Base-by-base conservation (phyloP, 2,329 filamentous ascomycete genomes). In the Pseudopyrenochaeta lycopersici region DNA sequence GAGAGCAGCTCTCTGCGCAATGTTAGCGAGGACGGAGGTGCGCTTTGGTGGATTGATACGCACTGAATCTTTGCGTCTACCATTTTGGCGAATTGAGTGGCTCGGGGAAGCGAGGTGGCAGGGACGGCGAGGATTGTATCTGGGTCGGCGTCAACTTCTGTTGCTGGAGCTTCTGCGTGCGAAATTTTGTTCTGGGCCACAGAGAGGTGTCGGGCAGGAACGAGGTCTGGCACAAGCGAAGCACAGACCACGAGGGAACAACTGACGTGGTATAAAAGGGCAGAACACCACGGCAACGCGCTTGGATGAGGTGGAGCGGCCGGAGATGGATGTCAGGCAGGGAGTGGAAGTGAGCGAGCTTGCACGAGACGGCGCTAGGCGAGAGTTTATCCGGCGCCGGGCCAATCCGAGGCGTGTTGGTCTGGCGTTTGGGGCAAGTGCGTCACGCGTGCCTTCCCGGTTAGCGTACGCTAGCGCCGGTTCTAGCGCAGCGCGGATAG, bases 1-100 rank as follows among this genome's bases (percentile, higher is more conserved):
- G 86, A 88, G 63, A 96, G 87, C 71, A 97, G 87, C 78, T 97
- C 92, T 80, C 92, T 96, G 75, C 39, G 47, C n/a, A 21, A 32
- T 58, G 63, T 75, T 62, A 76, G 73, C 54, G 33, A 30, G 29
- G 30, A 14, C 10, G 21, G 15, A 20, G 12, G 35, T 20, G 35
- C 11, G 11, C 21, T 7, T 27, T 36, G 20, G n/a, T 14, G 14
- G 21, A 9, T 9, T 23, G 21, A 12, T 27, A 62, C 76, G 52
- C 66, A 80, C 78, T 79, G 76, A 35, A 80, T 74, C 70, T 80
- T 80, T 54, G 73, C 64, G 67, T 81, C 79, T 32, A 70, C 67
- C 70, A 65, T 70, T 18, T 44, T 59, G 56, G n/a, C n/a, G n/a
- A n/a, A 49, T 45, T 30, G 7, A 18, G 5, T 15, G 2, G 11